Evolutionary conservation across 2,329 filamentous ascomycete species (phyloP).

Genomic region (Colletotrichum horii): DNA sequence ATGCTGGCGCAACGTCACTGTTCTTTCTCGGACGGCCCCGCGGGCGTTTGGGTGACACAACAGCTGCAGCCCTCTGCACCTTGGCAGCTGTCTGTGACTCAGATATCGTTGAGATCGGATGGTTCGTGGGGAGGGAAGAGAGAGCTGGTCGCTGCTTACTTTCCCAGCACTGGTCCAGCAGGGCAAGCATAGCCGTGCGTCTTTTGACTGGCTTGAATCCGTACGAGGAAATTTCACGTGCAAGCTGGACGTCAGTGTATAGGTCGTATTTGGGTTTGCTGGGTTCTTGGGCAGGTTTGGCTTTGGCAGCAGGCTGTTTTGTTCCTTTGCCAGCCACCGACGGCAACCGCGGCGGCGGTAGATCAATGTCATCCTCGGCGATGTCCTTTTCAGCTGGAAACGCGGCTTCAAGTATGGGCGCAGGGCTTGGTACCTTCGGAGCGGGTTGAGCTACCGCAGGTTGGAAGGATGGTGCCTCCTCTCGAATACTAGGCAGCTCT

Average conservation of each 20-base stretch:
- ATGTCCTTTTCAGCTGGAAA: not conserved
- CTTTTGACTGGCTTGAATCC: constrained; percentile 77
- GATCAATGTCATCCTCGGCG: not conserved
- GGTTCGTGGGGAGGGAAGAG: constrained; percentile 26
- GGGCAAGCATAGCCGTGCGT: constrained; percentile 70
- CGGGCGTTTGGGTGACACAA: constrained; percentile 34
- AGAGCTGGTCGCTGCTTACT: constrained; percentile 47
- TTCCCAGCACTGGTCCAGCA: constrained; percentile 75
- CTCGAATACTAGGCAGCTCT: not conserved
- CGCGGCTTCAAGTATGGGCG: not conserved
- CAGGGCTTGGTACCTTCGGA: not conserved
- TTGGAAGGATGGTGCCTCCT: not conserved
- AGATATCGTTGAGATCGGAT: constrained; percentile 2
- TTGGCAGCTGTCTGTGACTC: not conserved
- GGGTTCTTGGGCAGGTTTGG: not conserved
- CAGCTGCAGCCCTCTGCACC: constrained; percentile 16
- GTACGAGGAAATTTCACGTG: constrained; percentile 65
- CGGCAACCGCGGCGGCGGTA: not conserved
- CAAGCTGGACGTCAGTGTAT: constrained; percentile 67
- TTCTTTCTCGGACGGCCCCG: constrained; percentile 44
- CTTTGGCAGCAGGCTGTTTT: not conserved
- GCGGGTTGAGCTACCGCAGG: not conserved
- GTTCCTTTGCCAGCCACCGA: not conserved
- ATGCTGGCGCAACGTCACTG: not conserved
- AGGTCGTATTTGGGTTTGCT: constrained; percentile 62